Evolutionary conservation across 2,329 filamentous ascomycete species (phyloP), one percentile per base, ranked within the genome.

Genomic region (Byssoonygena ceratinophila): DNA sequence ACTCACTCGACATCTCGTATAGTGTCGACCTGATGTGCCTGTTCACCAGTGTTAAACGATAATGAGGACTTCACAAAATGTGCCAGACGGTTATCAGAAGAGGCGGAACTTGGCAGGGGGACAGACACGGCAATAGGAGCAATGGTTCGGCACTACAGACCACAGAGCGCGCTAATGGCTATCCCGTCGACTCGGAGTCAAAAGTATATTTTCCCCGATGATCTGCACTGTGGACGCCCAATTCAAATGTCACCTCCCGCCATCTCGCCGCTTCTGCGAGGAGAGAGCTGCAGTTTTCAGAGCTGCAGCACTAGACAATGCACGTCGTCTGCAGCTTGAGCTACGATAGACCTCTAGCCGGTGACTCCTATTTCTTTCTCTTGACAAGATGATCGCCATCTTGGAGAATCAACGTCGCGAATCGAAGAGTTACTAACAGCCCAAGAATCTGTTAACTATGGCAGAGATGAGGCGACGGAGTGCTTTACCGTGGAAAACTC

Each of bases 161-260:
- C n/a, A 18, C 18, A 18, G n/a, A 27, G 20, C 29, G 31, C 25
- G 31, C 49, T 51, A 45, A 51, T 25, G 49, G 43, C 23, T 29
- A 14, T n/a, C 4, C 14, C 22, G 12, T 2, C 22, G 34, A 12
- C 5, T 23, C n/a, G 23, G 37, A 23, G 37, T 40, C 9, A 22
- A 44, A 44, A 23, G n/a, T n/a, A n/a, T 29, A 16, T 29, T 16
- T 29, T 27, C 36, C 34, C 37, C 48, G 48, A 34, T 22, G 39
- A 43, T 41, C 47, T 50, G 37, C 47, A 40, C 5, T 27, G 4
- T 22, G n/a, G 25, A 34, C 27, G 14, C 11, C 23, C 16, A 16
- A 18, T 16, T 22, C 11, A 4, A 46, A 44, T 44, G 40, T 46
- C 44, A 32, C 27, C 44, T 34, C 29, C 31, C 27, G 14, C 12